phyloP scores from a whole-genome alignment of 2,329 filamentous ascomycete species.

The Verticillium tricorpus region DNA sequence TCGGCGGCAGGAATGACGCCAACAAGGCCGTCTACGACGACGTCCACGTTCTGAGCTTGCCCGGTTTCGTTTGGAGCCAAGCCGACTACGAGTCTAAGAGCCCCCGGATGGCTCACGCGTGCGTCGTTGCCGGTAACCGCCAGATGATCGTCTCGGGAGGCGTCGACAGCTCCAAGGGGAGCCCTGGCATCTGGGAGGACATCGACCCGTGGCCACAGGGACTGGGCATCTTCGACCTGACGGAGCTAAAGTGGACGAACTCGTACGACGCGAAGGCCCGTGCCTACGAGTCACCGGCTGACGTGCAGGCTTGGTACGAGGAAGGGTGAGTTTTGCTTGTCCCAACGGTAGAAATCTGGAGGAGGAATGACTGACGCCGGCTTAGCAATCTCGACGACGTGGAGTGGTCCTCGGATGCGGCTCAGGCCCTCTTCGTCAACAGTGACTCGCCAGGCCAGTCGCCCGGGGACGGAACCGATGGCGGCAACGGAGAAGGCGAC shows the following conservation, averaged over 20 bases:
- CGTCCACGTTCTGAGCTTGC: slow-evolving; percentile 30
- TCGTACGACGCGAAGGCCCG: slow-evolving; percentile 26
- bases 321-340: slow-evolving; percentile 10
- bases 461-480: background rate
- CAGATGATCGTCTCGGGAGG: slow-evolving; percentile 37
- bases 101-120: slow-evolving; percentile 25
- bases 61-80: slow-evolving; percentile 31
- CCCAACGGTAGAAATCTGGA: background rate
- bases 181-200: slow-evolving; percentile 16
- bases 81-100: slow-evolving; percentile 15
- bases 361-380: background rate
- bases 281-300: slow-evolving; percentile 26
- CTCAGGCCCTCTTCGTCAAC: background rate
- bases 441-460: background rate
- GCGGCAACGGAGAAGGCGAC: background rate
- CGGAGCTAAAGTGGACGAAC: slow-evolving; percentile 25
- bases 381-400: background rate
- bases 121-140: slow-evolving; percentile 27
- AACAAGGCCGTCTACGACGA: slow-evolving; percentile 18
- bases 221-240: slow-evolving; percentile 35
- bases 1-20: slow-evolving; percentile 24
- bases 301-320: slow-evolving; percentile 27
- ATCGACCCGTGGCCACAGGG: slow-evolving; percentile 29
- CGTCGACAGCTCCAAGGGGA: slow-evolving; percentile 18
- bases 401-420: background rate